phyloP scores from a whole-genome alignment of 495 filamentous ascomycete species.

The Aspergillus hancockii region DNA sequence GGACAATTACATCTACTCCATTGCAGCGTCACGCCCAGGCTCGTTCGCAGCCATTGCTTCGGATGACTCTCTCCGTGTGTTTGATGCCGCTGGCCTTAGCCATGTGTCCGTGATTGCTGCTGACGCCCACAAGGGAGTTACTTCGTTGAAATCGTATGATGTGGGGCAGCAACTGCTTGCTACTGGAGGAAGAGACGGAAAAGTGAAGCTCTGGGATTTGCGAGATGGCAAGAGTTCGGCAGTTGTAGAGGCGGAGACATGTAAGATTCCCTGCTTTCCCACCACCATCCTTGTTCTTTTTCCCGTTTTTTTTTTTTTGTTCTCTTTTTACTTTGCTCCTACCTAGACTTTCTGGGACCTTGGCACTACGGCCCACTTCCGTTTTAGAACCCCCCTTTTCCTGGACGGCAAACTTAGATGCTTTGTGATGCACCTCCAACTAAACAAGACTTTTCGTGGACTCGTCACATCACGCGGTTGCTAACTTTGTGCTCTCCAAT shows the following conservation, averaged over 20 bases:
- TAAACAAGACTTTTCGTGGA: slow-evolving; percentile 1
- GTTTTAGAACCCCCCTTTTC: background rate
- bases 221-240: slow-evolving; percentile 31
- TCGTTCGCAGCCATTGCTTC: slow-evolving; percentile 54
- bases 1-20: slow-evolving; percentile 54
- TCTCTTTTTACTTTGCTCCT: slow-evolving; percentile 5
- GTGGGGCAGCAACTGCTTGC: slow-evolving; percentile 32
- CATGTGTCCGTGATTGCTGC: slow-evolving; percentile 33
- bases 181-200: slow-evolving; percentile 53
- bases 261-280: slow-evolving; percentile 28
- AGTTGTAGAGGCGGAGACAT: slow-evolving; percentile 40
- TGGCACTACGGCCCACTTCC: background rate
- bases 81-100: slow-evolving; percentile 43
- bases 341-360: slow-evolving; percentile 9
- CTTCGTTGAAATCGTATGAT: slow-evolving; percentile 40
- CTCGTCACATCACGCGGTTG: background rate
- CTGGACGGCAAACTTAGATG: background rate
- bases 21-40: slow-evolving; percentile 34
- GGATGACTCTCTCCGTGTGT: slow-evolving; percentile 55
- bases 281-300: slow-evolving; percentile 3
- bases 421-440: background rate
- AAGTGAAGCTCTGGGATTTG: slow-evolving; percentile 49
- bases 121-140: slow-evolving; percentile 45
- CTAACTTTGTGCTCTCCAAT: slow-evolving; percentile 17
- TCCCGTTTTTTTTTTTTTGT: slow-evolving; percentile 10